These are phyloP conservation scores for Isoetes taiwanensis DNA, from an alignment of 75 land plant genomes.

Conservation along the genomic window DNA sequence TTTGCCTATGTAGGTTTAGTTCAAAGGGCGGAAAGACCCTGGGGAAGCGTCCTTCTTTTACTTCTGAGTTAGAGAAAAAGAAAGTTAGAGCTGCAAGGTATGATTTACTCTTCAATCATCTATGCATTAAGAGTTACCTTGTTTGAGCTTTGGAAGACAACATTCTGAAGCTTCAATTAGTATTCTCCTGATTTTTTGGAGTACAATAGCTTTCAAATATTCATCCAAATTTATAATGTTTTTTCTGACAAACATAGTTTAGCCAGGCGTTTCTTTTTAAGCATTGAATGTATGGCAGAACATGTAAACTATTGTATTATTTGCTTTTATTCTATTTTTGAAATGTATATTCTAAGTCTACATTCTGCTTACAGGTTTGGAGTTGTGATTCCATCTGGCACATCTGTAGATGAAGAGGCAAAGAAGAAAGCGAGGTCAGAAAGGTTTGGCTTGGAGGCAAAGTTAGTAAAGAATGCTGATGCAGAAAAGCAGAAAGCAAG, in stretches of 20 bases:
- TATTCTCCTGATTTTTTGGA: too few relatives aligned
- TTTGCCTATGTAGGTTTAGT: background rate
- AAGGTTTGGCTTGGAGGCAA: conserved; percentile 13
- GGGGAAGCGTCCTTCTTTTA: too few relatives aligned
- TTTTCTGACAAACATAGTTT: too few relatives aligned
- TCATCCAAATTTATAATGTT: too few relatives aligned
- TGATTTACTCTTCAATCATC: background rate
- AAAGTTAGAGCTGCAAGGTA: conserved; percentile 25
- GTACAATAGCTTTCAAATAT: too few relatives aligned
- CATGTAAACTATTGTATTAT: too few relatives aligned
- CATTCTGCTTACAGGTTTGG: too few relatives aligned
- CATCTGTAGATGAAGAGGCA: conserved; percentile 15
- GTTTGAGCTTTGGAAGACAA: background rate
- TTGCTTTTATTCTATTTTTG: too few relatives aligned
- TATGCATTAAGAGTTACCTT: background rate
- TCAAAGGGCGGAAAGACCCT: background rate
- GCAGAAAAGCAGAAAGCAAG: conserved; percentile 12
- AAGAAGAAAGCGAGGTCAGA: conserved; percentile 24
- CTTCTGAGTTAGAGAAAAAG: conserved; percentile 15
- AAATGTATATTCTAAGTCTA: too few relatives aligned
- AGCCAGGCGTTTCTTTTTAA: too few relatives aligned
- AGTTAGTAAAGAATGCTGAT: conserved; percentile 8
- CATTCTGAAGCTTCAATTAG: too few relatives aligned
- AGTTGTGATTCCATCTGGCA: background rate
- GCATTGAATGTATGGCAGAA: too few relatives aligned